phyloP scores from a whole-genome alignment of 129 eudicot genomes.

The Artemisia argyi region DNA sequence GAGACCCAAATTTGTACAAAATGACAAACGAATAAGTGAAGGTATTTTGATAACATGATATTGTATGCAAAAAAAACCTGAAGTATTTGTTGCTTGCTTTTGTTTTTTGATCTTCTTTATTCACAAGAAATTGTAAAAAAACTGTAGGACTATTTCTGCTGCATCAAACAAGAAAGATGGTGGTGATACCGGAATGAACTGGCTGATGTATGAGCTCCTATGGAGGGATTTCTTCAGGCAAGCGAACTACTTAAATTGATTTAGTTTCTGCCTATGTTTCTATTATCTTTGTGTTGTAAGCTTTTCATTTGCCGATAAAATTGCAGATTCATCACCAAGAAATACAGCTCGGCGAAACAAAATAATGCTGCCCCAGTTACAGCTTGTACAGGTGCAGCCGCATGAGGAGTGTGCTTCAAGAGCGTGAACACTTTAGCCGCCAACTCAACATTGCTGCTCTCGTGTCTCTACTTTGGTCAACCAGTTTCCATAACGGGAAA shows the following conservation, averaged over 20 bases:
- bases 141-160: conserved; percentile 65
- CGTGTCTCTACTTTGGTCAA: too few relatives aligned
- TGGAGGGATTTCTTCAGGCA: conserved; percentile 99
- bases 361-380: conserved; percentile 71
- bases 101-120: not conserved
- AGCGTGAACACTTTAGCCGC: not conserved
- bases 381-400: conserved; percentile 73
- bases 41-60: too few relatives aligned
- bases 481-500: not conserved
- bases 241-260: conserved; percentile 2
- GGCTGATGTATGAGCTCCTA: conserved; percentile 87
- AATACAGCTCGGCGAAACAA: conserved; percentile 75
- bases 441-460: not conserved
- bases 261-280: not conserved
- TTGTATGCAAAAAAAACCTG: too few relatives aligned
- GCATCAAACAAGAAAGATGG: conserved; percentile 60
- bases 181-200: conserved; percentile 74
- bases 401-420: conserved; percentile 37
- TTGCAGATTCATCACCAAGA: conserved; percentile 76
- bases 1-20: too few relatives aligned
- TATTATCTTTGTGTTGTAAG: not conserved
- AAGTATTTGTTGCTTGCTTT: not conserved
- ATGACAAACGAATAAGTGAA: too few relatives aligned
- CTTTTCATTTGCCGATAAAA: not conserved
- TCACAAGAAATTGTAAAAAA: conserved; percentile 9